phyloP scores from a whole-genome alignment of 2,329 filamentous ascomycete genomes.

The Daldinia sp. region DNA sequence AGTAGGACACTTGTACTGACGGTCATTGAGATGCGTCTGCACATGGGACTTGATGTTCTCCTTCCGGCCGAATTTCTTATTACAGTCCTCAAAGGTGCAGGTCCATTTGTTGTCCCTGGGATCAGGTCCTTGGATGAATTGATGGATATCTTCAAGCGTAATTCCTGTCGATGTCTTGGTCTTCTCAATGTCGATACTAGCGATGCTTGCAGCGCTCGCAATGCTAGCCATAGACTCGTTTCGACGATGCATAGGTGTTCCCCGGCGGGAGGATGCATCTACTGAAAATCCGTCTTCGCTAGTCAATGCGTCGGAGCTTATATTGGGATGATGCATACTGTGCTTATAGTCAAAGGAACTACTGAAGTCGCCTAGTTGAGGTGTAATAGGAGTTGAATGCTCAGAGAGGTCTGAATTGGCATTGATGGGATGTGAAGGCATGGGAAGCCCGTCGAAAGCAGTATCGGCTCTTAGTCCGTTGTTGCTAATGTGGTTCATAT shows the following conservation, averaged over 20 bases:
- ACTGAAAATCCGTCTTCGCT: slow-evolving; percentile 38
- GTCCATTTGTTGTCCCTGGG: slow-evolving; percentile 79
- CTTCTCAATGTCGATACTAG: slow-evolving; percentile 70
- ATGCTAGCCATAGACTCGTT: slow-evolving; percentile 68
- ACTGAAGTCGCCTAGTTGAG: slow-evolving; percentile 55
- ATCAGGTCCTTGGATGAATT: slow-evolving; percentile 77
- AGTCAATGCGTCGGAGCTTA: slow-evolving; percentile 26
- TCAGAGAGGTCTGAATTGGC: slow-evolving; percentile 60
- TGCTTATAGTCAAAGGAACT: slow-evolving; percentile 55
- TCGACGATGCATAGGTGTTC: slow-evolving; percentile 59
- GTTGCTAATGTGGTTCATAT: slow-evolving; percentile 54
- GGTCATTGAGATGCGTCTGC: slow-evolving; percentile 95
- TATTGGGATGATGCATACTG: slow-evolving; percentile 48
- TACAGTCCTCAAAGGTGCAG: slow-evolving; percentile 79
- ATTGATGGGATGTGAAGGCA: slow-evolving; percentile 48
- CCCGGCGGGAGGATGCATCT: slow-evolving; percentile 42
- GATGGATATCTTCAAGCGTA: slow-evolving; percentile 82
- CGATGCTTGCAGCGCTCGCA: slow-evolving; percentile 66
- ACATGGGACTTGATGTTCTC: slow-evolving; percentile 99
- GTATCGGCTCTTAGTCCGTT: slow-evolving; percentile 51
- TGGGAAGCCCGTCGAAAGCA: slow-evolving; percentile 50
- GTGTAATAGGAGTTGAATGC: slow-evolving; percentile 61
- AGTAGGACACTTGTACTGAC: slow-evolving; percentile 91
- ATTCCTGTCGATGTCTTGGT: slow-evolving; percentile 82
- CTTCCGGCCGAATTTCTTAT: slow-evolving; percentile 92